These are phyloP conservation scores for Boletus rufocinnamomeus DNA, from an alignment of 768 basidiomycete genomes.

Conservation along the genomic window DNA sequence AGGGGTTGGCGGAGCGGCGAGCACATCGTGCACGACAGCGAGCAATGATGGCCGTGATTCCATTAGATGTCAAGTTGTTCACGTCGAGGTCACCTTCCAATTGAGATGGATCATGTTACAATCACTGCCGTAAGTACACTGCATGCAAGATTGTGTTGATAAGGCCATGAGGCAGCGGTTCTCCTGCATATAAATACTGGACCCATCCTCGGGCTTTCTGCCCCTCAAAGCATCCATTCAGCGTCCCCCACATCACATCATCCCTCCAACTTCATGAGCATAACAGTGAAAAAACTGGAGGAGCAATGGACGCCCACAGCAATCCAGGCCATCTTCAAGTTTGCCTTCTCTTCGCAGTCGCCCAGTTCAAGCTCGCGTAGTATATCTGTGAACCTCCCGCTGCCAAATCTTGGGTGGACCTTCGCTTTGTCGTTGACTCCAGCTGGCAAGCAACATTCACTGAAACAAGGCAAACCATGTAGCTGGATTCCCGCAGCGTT, in stretches of 20 bases:
- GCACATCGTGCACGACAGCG: conserved; percentile 29
- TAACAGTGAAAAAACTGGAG: conserved; percentile 6
- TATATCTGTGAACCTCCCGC: conserved; percentile 13
- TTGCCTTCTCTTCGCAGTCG: not conserved
- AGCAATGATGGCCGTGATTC: conserved; percentile 26
- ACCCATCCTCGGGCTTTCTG: not conserved
- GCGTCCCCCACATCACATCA: not conserved
- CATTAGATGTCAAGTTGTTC: not conserved
- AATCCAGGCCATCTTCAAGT: conserved; percentile 14
- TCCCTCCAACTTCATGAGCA: not conserved
- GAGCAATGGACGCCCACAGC: conserved; percentile 20
- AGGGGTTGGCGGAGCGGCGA: conserved; percentile 24
- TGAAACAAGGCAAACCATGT: too few species aligned
- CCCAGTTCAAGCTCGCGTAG: not conserved
- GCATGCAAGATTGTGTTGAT: not conserved
- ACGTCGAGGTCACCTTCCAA: not conserved
- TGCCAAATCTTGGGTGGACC: conserved; percentile 16
- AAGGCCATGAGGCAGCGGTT: conserved; percentile 2
- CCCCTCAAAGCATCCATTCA: not conserved
- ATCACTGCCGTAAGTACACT: too few species aligned
- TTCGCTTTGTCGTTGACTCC: conserved; percentile 16
- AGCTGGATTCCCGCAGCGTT: conserved; percentile 7
- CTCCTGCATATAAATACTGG: not conserved
- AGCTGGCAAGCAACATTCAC: too few species aligned
- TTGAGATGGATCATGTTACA: too few species aligned